Conservation (phyloP, 441 rosid genomes). For the Viola pubescens region DNA sequence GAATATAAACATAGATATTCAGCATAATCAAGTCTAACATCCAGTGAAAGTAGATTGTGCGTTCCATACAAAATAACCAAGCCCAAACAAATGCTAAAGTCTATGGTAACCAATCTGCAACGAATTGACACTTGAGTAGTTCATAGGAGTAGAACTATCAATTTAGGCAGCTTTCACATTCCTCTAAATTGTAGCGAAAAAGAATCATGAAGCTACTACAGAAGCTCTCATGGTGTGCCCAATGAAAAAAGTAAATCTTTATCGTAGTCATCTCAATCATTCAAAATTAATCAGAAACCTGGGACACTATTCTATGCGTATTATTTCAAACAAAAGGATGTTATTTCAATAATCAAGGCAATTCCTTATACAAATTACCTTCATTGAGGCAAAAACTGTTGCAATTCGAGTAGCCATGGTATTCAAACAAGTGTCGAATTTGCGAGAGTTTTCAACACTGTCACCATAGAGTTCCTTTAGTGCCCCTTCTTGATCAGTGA, state of each 20-base stretch:
- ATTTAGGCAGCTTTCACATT: no score
- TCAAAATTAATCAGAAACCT: no score
- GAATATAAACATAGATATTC: neutral
- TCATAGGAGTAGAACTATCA: no score
- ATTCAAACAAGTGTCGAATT: conserved; percentile 72
- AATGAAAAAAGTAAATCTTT: no score
- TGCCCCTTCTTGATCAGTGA: conserved; percentile 84
- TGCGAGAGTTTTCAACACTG: conserved; percentile 58
- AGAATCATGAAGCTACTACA: no score
- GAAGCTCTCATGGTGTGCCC: no score
- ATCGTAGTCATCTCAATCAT: no score
- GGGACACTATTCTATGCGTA: neutral
- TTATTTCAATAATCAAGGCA: conserved; percentile 12
- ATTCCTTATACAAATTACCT: conserved; percentile 38
- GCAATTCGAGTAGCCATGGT: conserved; percentile 90
- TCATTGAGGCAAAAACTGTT: conserved; percentile 93
- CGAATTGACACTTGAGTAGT: no score
- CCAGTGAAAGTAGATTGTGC: neutral
- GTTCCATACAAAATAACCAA: no score
- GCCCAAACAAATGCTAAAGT: no score
- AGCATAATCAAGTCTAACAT: neutral
- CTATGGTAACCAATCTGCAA: no score
- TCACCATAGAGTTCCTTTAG: conserved; percentile 69
- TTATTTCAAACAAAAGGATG: neutral
- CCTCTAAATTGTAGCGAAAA: no score